Base-by-base conservation (phyloP, 2,329 filamentous ascomycete species). In the Epichloe sp. region DNA sequence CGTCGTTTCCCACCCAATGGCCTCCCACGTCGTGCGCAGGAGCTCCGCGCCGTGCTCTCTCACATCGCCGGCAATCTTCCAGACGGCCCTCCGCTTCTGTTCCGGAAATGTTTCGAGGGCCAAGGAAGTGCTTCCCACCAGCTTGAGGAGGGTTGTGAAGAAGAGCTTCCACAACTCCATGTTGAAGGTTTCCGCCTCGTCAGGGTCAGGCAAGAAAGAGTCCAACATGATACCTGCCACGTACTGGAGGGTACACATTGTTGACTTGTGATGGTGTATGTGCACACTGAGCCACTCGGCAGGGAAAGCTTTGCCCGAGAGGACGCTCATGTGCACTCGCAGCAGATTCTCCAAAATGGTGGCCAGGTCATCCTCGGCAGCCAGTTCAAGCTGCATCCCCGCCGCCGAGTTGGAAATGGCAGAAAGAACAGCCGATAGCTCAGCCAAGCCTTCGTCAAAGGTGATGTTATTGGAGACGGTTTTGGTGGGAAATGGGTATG, bases 31-130 rank as follows among this genome's bases (percentile, higher is more conserved):
- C 31, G 81, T 79, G 54, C 85, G 81, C 36, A 98, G 72, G 8
- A 98, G 74, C 48, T 91, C 86, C 4, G 93, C 91, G 15, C 94
- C 93, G 57, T 88, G 79, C 65, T 97, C 90, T 51, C 93, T 80
- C 48, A 98, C 88, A 68, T 98, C 94, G 5, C 93, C 93, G 4
- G 91, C 93, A 63, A 98, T 96, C 71, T 97, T 98, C 93, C 94
- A 98, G 1, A 97, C 91, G 1, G 93, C 91, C 51, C 93, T 77
- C 44, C 93, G 77, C 70, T 97, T 98, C 69, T 98, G 93, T 65
- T 98, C 94, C 0, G 93, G 89, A 63, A 96, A 97, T 0, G 90
- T 95, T 64, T 98, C 93, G 38, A 98, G 77, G 0, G 93, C 90
- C 19, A 98, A 76, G 0, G 85, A 87, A 37, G 90, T 83, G 61